Base-by-base conservation (phyloP, 1,284 basidiomycete genomes). In the Apiotrichum sp. region DNA sequence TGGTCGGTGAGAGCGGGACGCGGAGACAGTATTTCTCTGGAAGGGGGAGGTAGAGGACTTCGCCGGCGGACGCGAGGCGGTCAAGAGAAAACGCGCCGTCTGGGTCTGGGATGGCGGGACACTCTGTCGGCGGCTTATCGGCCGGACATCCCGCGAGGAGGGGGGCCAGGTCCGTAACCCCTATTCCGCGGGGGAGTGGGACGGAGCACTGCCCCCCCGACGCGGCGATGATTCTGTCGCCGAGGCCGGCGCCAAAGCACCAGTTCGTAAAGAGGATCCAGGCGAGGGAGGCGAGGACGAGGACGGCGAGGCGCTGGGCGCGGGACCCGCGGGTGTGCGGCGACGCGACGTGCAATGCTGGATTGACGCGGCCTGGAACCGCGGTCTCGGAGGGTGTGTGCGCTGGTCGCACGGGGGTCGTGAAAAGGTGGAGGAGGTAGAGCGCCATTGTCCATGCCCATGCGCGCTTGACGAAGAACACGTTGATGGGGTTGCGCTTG, bases 221-320 rank as follows among this genome's bases (percentile, higher is more conserved):
- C 6, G 80, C 77, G n/a, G 83, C 76, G 55, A 84, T 82, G 62
- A 93, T 74, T 33, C 92, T 84, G 54, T 89, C 86, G 35, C 90
- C 74, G 47, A 98, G 74, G 0, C 88, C 81, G 3, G 92, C 89
- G 0, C 93, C 93, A 66, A 96, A 93, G 80, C 93, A 95, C 92
- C 91, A 96, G 53, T 80, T 80, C 2, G 89, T 86, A 78, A 91
- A 91, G 9, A 81, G 72, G 46, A 85, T 73, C 90, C 89, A 95
- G 45, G 83, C 78, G 22, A 75, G 69, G 6, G 87, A 89, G 50
- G 84, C 85, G 29, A 82, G 67, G n/a, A 79, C 59, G 79, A 83
- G 92, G 52, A 86, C 82, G 38, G 76, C 60, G 4, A 87, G 59
- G 41, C 83, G 77, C 47, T 77, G 66, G 8, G 58, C 58, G 3